These are phyloP conservation scores for Beauveria pseudobassiana DNA, from an alignment of 2,329 filamentous ascomycete species.

Conservation along the genomic window DNA sequence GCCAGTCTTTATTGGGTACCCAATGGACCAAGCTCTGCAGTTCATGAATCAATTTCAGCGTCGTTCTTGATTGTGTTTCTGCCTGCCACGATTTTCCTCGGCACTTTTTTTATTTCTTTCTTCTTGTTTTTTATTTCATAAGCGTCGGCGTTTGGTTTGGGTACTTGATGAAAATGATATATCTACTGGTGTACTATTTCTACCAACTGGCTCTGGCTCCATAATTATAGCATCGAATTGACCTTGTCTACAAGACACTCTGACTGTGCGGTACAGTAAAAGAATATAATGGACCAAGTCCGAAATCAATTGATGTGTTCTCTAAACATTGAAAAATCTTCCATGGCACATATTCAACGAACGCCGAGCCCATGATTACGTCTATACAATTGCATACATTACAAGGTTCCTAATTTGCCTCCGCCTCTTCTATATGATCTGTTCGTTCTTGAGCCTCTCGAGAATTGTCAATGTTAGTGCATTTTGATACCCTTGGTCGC, in stretches of 20 bases:
- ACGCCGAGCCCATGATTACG: background rate
- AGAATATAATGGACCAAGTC: background rate
- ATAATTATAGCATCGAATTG: background rate
- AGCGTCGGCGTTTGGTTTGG: slow-evolving; percentile 27
- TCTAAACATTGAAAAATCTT: background rate
- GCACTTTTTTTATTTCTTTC: slow-evolving; percentile 9
- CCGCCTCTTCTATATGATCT: background rate
- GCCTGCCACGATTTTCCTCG: slow-evolving; percentile 12
- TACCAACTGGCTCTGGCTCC: background rate
- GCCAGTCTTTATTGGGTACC: slow-evolving; percentile 89
- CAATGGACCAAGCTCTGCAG: slow-evolving; percentile 70
- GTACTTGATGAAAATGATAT: background rate
- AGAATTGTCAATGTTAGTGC: background rate
- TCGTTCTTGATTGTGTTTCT: slow-evolving; percentile 6
- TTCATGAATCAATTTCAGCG: slow-evolving; percentile 57
- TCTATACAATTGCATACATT: background rate
- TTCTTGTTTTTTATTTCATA: slow-evolving; percentile 14
- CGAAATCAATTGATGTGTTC: background rate
- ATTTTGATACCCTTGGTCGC: background rate
- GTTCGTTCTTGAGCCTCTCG: background rate
- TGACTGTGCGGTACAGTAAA: background rate
- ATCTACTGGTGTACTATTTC: background rate
- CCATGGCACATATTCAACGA: background rate
- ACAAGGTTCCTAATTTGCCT: background rate
- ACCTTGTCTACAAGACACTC: background rate